Evolutionary conservation across 768 basidiomycete genomes (phyloP), one percentile per base, ranked within the genome.

Genomic region (Galerina marginata): DNA sequence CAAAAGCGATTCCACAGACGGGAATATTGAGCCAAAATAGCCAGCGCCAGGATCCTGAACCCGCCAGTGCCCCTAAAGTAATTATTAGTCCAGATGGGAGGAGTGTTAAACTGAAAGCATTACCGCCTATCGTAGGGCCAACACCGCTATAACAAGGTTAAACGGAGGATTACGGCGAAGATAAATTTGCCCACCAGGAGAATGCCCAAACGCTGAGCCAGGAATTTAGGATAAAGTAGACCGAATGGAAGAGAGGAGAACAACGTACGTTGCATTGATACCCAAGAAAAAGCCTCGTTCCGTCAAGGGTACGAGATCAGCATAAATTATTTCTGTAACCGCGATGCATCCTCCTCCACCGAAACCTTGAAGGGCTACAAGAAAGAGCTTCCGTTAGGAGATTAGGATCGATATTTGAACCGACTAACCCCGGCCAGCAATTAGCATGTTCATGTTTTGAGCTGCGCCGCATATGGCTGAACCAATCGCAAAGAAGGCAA

Each of bases 21-120:
- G 59, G 54, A 14, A 61, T 43, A 25, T 61, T 61, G 5, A 56
- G 39, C 33, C 44, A 60, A 42, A 60, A 60, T 23, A 60, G 26
- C 59, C 59, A 60, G 11, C 59, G 33, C 59, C 59, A 60, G 7
- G 53, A 20, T 15, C 54, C 53, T 9, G 38, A 49, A 15, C 47
- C 33, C 20, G 53, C 59, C 25, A 60, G 42, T 9, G 59, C 54
- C 5, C 59, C 59, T 49, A 16, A 38, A 20, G 15, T 14, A 38
- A 9, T 9, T 36, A 45, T 15, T 26, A 10, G 3, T 37, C 49
- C 39, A 11, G 47, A 29, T 14, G 47, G 29, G 9, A 51, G 9
- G 33, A 51, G 39, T 45, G 4, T 15, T 45, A 23, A 33, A 38
- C n/a, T n/a, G n/a, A n/a, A n/a, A n/a, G n/a, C n/a, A n/a, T n/a